Evolutionary conservation across 345 rosid species (phyloP).

Genomic region (Fremontodendron californicum): DNA sequence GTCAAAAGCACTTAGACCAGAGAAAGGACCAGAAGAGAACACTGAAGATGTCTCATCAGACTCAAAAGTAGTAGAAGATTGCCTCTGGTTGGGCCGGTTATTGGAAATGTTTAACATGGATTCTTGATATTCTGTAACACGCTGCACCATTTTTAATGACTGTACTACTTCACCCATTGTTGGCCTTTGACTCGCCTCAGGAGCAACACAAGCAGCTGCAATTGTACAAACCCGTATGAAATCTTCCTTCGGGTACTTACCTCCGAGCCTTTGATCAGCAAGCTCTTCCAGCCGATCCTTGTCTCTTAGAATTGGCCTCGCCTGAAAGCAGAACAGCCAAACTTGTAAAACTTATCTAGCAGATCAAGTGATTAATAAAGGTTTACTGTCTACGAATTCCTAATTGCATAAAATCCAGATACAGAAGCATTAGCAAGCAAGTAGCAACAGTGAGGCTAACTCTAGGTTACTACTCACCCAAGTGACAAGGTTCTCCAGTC

Average conservation of each 20-base stretch:
- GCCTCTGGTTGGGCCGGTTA: constrained; percentile 64
- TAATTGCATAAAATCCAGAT: not conserved
- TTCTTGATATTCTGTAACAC: constrained; percentile 73
- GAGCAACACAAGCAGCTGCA: constrained; percentile 97
- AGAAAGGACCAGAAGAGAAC: constrained; percentile 96
- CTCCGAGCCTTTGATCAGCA: constrained; percentile 72
- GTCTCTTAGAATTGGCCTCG: constrained; percentile 94
- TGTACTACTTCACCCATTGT: constrained; percentile 99
- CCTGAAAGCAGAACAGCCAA: constrained; percentile 43
- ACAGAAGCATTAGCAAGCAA: constrained; percentile 6
- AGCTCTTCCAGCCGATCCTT: constrained; percentile 89
- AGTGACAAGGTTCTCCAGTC: constrained; percentile 95
- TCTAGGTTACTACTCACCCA: constrained; percentile 50
- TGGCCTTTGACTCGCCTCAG: constrained; percentile 92
- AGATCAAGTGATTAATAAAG: not conserved
- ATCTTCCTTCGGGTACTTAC: constrained; percentile 89
- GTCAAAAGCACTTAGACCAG: constrained; percentile 76
- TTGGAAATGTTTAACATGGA: constrained; percentile 35
- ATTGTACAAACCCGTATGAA: constrained; percentile 89
- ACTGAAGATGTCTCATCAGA: constrained; percentile 94
- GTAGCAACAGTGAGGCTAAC: constrained; percentile 5
- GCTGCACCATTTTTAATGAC: constrained; percentile 99
- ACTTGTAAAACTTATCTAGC: constrained; percentile 1
- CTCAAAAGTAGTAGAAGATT: constrained; percentile 83
- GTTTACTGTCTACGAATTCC: not conserved